phyloP scores from a whole-genome alignment of 2,329 filamentous ascomycete genomes.

The Talaromyces pinophilus region DNA sequence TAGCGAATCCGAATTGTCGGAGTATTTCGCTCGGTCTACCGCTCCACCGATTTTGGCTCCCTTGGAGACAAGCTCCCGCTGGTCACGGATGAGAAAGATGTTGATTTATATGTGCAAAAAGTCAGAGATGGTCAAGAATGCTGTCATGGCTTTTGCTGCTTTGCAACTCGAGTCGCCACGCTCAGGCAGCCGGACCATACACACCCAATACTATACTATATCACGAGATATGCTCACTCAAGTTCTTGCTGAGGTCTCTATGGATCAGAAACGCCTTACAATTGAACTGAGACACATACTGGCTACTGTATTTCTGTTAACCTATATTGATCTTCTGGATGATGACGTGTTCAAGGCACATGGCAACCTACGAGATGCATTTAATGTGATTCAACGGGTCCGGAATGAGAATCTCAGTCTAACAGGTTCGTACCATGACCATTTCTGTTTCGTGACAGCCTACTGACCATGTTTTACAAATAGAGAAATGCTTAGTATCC shows the following conservation, averaged over 20 bases:
- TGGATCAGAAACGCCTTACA: slow-evolving; percentile 12
- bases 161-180: slow-evolving; percentile 41
- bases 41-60: slow-evolving; percentile 43
- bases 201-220: slow-evolving; percentile 33
- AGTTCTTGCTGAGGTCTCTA: slow-evolving; percentile 20
- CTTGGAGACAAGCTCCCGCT: slow-evolving; percentile 56
- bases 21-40: slow-evolving; percentile 17
- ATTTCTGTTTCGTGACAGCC: background rate
- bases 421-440: slow-evolving; percentile 12
- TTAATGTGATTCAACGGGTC: slow-evolving; percentile 49
- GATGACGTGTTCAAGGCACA: slow-evolving; percentile 51
- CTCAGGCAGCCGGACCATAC: slow-evolving; percentile 20
- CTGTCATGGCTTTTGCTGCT: slow-evolving; percentile 56
- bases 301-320: slow-evolving; percentile 56
- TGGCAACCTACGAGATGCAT: slow-evolving; percentile 53
- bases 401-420: slow-evolving; percentile 34
- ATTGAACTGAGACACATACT: slow-evolving; percentile 46
- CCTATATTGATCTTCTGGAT: slow-evolving; percentile 55
- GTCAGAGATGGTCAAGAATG: slow-evolving; percentile 51
- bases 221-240: slow-evolving; percentile 30
- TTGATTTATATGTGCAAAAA: slow-evolving; percentile 52
- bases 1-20: slow-evolving; percentile 12
- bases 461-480: slow-evolving; percentile 1
- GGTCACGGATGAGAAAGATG: slow-evolving; percentile 53
- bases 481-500: slow-evolving; percentile 54